Evolutionary conservation across 805 yeast species (phyloP).

Genomic region (Metschnikowia anglica): DNA sequence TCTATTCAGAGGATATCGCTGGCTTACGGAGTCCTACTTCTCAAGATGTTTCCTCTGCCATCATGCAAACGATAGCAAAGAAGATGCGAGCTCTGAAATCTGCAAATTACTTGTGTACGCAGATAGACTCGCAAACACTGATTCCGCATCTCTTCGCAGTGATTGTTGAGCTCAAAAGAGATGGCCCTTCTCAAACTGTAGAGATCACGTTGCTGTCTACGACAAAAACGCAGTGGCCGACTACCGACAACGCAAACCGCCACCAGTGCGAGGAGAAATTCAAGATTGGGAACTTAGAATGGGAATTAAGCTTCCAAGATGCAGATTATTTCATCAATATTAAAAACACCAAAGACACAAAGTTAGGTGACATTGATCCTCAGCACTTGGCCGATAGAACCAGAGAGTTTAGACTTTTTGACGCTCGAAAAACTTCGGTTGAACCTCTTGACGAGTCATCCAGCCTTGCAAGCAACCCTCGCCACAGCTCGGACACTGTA

Average conservation of each 20-base stretch:
- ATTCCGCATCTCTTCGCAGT: conserved; percentile 56
- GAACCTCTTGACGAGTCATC: conserved; percentile 6
- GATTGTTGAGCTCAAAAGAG: conserved; percentile 44
- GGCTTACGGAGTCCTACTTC: background rate
- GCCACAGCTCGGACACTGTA: conserved; percentile 4
- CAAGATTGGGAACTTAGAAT: conserved; percentile 46
- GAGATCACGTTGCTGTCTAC: conserved; percentile 44
- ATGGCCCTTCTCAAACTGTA: conserved; percentile 37
- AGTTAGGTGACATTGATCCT: conserved; percentile 40
- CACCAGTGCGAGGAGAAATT: conserved; percentile 46
- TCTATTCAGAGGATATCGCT: background rate
- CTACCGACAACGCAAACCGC: conserved; percentile 50
- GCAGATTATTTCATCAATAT: conserved; percentile 46
- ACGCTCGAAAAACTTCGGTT: conserved; percentile 8
- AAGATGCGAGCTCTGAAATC: conserved; percentile 29
- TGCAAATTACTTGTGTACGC: conserved; percentile 38
- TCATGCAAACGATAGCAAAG: conserved; percentile 3
- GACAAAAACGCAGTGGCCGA: conserved; percentile 52
- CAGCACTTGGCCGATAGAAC: conserved; percentile 46
- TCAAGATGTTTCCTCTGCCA: conserved; percentile 1
- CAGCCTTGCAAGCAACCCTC: background rate
- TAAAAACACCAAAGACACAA: conserved; percentile 44
- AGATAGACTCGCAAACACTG: conserved; percentile 39
- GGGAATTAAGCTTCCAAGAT: conserved; percentile 41
- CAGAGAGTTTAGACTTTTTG: conserved; percentile 25